These are phyloP conservation scores for Rhizophora mangle DNA, from an alignment of 345 rosid genomes.

Conservation along the genomic window DNA sequence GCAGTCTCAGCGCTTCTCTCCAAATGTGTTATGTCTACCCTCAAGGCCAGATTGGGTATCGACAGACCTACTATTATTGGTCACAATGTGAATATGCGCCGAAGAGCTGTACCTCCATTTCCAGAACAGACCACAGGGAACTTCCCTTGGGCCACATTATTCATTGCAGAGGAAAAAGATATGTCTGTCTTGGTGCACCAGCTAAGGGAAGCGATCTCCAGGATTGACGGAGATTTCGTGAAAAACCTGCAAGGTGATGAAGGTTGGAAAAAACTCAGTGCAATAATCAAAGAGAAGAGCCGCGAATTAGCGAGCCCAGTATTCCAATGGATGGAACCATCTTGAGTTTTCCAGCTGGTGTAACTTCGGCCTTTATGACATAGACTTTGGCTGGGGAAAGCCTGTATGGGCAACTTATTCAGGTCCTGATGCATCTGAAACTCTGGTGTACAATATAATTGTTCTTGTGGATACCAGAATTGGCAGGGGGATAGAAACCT, in stretches of 20 bases:
- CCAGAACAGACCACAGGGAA: conserved; percentile 10
- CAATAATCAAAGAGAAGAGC: conserved; percentile 1
- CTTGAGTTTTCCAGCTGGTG: conserved; percentile 25
- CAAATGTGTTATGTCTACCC: conserved; percentile 32
- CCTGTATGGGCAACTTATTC: conserved; percentile 15
- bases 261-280: not conserved
- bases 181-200: not conserved
- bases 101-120: not conserved
- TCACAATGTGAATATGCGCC: conserved; percentile 3
- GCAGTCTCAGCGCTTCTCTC: conserved; percentile 46
- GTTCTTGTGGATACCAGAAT: conserved; percentile 6
- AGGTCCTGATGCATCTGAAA: not conserved
- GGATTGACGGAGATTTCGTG: not conserved
- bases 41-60: conserved; percentile 18
- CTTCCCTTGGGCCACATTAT: not conserved
- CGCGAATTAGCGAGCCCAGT: not conserved
- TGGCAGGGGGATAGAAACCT: conserved; percentile 21
- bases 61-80: conserved; percentile 12
- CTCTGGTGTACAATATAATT: not conserved
- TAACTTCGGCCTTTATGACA: conserved; percentile 18
- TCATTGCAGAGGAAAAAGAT: not conserved
- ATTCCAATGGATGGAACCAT: conserved; percentile 4
- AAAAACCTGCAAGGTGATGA: not conserved
- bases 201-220: conserved; percentile 3
- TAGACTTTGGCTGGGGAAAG: conserved; percentile 35